Evolutionary conservation across 2,329 filamentous ascomycete genomes (phyloP).

Genomic region (Aspergillus aculeatus): DNA sequence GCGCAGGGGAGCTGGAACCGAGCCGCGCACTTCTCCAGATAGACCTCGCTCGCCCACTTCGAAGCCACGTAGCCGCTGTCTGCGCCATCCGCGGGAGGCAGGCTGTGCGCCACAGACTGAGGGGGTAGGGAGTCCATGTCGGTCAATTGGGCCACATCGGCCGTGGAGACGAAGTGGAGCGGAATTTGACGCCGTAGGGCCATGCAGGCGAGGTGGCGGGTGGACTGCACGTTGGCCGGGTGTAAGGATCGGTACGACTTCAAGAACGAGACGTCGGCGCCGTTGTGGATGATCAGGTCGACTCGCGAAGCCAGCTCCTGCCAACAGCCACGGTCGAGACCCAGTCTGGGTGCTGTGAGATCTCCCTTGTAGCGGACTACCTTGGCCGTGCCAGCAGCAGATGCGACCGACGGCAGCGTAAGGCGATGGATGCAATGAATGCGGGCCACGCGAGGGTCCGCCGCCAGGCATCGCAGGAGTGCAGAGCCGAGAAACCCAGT

Average conservation of each 20-base stretch:
- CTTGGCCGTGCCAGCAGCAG: slow-evolving; percentile 22
- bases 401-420: slow-evolving; percentile 9
- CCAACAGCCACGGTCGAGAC: slow-evolving; percentile 35
- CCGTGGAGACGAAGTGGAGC: slow-evolving; percentile 34
- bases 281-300: slow-evolving; percentile 56
- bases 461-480: slow-evolving; percentile 41
- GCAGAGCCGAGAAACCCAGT: slow-evolving; percentile 41
- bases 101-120: slow-evolving; percentile 11
- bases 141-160: slow-evolving; percentile 33
- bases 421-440: slow-evolving; percentile 47
- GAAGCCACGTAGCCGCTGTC: slow-evolving; percentile 35
- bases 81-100: slow-evolving; percentile 26
- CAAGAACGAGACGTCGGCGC: slow-evolving; percentile 39
- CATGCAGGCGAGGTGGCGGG: slow-evolving; percentile 22
- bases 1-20: neutral
- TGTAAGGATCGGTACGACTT: slow-evolving; percentile 30
- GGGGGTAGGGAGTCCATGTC: slow-evolving; percentile 17
- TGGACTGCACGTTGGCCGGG: slow-evolving; percentile 26
- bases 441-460: slow-evolving; percentile 27
- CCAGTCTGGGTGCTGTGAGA: slow-evolving; percentile 37
- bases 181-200: slow-evolving; percentile 22
- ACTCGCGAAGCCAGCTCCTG: slow-evolving; percentile 28
- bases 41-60: slow-evolving; percentile 43
- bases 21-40: slow-evolving; percentile 31
- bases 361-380: slow-evolving; percentile 40